Percentiles rank a stretch among this genome's conserved stretches.
Evolutionary conservation across 495 filamentous ascomycete genomes (phyloP).

Genomic region (Cairneyella variabilis): DNA sequence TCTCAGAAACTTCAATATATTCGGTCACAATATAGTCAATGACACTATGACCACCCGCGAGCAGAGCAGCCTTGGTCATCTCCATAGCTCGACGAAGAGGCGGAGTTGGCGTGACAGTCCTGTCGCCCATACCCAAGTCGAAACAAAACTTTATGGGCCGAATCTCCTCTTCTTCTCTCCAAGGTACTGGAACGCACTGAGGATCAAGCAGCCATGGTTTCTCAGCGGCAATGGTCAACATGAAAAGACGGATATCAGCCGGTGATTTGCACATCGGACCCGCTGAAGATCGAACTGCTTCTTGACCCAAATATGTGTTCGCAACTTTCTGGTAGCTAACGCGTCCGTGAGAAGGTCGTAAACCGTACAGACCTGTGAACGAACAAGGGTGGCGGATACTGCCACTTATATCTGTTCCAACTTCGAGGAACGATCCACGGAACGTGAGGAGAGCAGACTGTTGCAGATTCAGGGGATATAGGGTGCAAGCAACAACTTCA

Average conservation of each 20-base stretch:
- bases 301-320: neutral
- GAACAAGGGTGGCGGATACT: conserved; percentile 54
- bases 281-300: conserved; percentile 15
- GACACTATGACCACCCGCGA: neutral
- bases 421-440: conserved; percentile 32
- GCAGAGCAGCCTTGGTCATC: neutral
- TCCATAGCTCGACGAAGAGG: conserved; percentile 4
- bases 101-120: neutral
- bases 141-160: neutral
- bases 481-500: too few relatives aligned
- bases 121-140: neutral
- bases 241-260: conserved; percentile 35
- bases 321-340: conserved; percentile 39
- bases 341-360: conserved; percentile 54
- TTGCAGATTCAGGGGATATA: too few relatives aligned
- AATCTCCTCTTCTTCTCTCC: neutral
- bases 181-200: neutral
- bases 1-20: neutral
- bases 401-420: conserved; percentile 69
- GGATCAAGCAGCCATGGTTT: conserved; percentile 31
- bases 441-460: conserved; percentile 44
- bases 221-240: conserved; percentile 28
- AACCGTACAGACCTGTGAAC: conserved; percentile 50
- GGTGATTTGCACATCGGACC: conserved; percentile 39
- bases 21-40: neutral